phyloP scores from a whole-genome alignment of 345 rosid genomes.

The Eucalyptus melliodora region DNA sequence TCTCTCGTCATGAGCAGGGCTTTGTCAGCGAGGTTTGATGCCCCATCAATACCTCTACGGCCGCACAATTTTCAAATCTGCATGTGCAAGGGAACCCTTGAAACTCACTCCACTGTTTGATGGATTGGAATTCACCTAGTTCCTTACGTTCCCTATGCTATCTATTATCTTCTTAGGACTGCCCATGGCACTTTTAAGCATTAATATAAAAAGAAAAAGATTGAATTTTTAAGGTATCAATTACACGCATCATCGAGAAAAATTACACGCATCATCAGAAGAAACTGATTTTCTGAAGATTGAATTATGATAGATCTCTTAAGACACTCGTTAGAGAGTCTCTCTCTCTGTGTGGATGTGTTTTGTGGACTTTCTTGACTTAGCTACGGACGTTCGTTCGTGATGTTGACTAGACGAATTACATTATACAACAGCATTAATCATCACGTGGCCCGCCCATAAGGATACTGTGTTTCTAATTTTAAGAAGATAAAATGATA shows the following conservation, averaged over 20 bases:
- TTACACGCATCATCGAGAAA: not conserved
- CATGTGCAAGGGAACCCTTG: not conserved
- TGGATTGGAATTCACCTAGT: not conserved
- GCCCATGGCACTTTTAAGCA: not conserved
- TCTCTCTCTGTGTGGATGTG: not conserved
- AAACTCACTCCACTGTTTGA: not conserved
- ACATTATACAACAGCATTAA: not conserved
- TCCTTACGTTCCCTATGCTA: not conserved
- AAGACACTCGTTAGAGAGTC: not conserved
- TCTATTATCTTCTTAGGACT: not conserved
- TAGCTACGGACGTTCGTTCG: not conserved
- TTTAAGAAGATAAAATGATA: not conserved
- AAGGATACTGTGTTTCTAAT: not conserved
- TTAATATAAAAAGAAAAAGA: not conserved
- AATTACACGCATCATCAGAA: not conserved
- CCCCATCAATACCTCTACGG: slow-evolving; percentile 5
- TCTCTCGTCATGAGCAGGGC: not conserved
- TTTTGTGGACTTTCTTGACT: not conserved
- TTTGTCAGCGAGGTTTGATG: slow-evolving; percentile 10
- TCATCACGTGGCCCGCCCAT: not conserved
- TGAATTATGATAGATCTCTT: not conserved
- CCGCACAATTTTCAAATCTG: not conserved
- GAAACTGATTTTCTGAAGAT: not conserved
- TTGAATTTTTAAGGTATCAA: not conserved
- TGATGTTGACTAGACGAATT: not conserved